These are phyloP conservation scores for Elongisporangium anandrum DNA, from an alignment of 352 stramenopile genomes.

Conservation along the genomic window DNA sequence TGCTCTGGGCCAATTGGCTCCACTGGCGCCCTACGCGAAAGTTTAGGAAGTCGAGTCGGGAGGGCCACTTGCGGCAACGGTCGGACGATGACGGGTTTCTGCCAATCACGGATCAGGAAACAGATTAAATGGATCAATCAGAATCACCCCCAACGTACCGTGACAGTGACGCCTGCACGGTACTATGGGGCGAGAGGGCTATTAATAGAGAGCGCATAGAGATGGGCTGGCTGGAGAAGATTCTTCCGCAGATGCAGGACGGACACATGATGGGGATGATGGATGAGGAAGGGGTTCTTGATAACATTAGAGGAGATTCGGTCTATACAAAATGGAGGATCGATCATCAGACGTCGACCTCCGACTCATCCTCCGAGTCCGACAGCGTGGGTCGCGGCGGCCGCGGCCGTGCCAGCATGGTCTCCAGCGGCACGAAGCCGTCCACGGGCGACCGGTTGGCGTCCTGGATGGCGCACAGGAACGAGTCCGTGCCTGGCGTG, in stretches of 20 bases:
- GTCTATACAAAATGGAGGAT: background rate
- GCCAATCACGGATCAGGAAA: background rate
- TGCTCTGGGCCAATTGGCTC: background rate
- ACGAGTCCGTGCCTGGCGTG: conserved; percentile 34
- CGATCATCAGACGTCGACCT: conserved; percentile 27
- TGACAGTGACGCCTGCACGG: background rate
- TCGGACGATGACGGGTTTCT: background rate
- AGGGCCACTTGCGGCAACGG: background rate
- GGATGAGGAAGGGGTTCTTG: too few relatives aligned
- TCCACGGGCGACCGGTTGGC: conserved; percentile 22
- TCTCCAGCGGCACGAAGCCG: conserved; percentile 38
- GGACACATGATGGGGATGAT: background rate
- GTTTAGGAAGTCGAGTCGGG: background rate
- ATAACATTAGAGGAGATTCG: background rate
- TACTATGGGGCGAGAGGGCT: background rate
- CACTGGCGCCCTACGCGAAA: background rate
- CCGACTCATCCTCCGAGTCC: conserved; percentile 28
- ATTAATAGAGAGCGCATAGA: background rate
- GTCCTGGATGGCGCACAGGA: conserved; percentile 3
- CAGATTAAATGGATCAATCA: background rate
- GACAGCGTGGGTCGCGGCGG: conserved; percentile 7
- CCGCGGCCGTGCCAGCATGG: conserved; percentile 12
- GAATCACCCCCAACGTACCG: background rate
- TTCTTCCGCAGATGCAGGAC: background rate
- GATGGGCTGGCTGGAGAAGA: background rate